Conservation (phyloP, 495 filamentous ascomycete species). For the Cercophora newfieldiana region DNA sequence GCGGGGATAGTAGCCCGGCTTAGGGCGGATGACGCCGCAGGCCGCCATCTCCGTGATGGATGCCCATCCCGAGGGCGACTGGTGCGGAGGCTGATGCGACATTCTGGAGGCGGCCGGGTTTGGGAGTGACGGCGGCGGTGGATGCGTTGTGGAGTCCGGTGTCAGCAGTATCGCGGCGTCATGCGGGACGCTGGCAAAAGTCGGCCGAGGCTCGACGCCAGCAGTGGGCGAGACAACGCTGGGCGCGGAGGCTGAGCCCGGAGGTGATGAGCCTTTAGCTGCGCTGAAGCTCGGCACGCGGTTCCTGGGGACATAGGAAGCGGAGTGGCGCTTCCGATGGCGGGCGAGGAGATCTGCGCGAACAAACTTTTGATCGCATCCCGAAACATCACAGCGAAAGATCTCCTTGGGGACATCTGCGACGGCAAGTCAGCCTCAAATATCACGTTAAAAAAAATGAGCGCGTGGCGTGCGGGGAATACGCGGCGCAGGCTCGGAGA, state of each 20-base stretch:
- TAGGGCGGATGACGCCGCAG: slow-evolving; percentile 46
- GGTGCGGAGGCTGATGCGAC: slow-evolving; percentile 18
- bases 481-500: neutral
- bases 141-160: slow-evolving; percentile 38
- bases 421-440: slow-evolving; percentile 34
- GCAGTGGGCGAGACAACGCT: slow-evolving; percentile 31
- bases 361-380: slow-evolving; percentile 87
- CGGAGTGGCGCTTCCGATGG: slow-evolving; percentile 90
- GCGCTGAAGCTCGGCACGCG: slow-evolving; percentile 74
- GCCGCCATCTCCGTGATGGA: slow-evolving; percentile 38
- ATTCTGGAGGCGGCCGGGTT: slow-evolving; percentile 23
- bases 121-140: slow-evolving; percentile 31
- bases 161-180: slow-evolving; percentile 49
- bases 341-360: slow-evolving; percentile 88
- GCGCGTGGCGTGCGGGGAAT: neutral
- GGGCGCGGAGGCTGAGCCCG: slow-evolving; percentile 17
- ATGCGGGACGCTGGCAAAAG: slow-evolving; percentile 44
- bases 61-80: slow-evolving; percentile 29
- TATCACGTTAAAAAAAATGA: neutral
- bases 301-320: slow-evolving; percentile 86
- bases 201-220: slow-evolving; percentile 36
- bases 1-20: slow-evolving; percentile 43
- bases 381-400: slow-evolving; percentile 86
- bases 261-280: slow-evolving; percentile 35
- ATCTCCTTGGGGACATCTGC: slow-evolving; percentile 95